These are phyloP conservation scores for Phaeosphaeria sp. DNA, from an alignment of 2,329 filamentous ascomycete genomes.

Conservation along the genomic window DNA sequence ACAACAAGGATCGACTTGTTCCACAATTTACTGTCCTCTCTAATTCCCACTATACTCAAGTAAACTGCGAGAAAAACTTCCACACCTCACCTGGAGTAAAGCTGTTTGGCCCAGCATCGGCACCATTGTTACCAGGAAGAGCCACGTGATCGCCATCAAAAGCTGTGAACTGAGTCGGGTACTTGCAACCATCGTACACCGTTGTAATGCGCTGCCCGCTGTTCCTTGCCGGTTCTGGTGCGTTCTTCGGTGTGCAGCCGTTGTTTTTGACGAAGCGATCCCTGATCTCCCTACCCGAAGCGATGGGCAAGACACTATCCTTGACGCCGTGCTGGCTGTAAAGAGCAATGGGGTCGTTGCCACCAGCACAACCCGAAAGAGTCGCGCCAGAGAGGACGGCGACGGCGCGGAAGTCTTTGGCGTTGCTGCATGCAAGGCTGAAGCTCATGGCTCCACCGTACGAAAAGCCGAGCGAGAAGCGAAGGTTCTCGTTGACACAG, in stretches of 20 bases:
- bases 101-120: conserved; percentile 12
- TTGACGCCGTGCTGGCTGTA: conserved; percentile 50
- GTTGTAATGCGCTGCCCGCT: conserved; percentile 20
- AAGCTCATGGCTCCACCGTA: conserved; percentile 55
- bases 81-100: conserved; percentile 38
- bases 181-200: conserved; percentile 37
- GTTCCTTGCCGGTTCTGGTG: conserved; percentile 22
- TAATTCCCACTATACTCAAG: background rate
- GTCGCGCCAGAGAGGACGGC: conserved; percentile 31
- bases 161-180: conserved; percentile 44
- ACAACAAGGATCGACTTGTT: too few species aligned
- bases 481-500: conserved; percentile 51
- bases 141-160: conserved; percentile 26
- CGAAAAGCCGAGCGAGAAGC: conserved; percentile 56
- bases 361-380: conserved; percentile 36
- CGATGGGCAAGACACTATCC: conserved; percentile 48
- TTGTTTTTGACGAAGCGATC: conserved; percentile 50
- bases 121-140: conserved; percentile 22
- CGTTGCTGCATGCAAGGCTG: conserved; percentile 52
- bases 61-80: conserved; percentile 42
- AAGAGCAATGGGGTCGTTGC: conserved; percentile 50
- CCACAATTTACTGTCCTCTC: too few species aligned
- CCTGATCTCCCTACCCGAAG: conserved; percentile 44
- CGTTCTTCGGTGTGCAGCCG: conserved; percentile 35
- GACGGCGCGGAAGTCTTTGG: conserved; percentile 50